Evolutionary conservation across 2,329 filamentous ascomycete genomes (phyloP).

Genomic region (Ceratocystis lukuohia): DNA sequence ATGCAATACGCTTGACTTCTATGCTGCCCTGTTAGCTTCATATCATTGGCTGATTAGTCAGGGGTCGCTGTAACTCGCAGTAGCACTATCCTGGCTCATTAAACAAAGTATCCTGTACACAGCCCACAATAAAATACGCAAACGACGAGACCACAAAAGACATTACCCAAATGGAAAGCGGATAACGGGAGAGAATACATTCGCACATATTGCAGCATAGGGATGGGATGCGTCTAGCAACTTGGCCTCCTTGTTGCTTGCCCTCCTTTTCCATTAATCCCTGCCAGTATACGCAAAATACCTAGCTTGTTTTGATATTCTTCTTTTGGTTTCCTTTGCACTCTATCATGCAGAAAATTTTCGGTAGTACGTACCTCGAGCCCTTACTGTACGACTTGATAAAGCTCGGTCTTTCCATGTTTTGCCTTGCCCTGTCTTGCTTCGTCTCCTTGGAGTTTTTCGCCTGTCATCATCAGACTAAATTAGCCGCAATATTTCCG

Average conservation of each 20-base stretch:
- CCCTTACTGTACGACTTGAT: neutral
- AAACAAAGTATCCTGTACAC: conserved; percentile 2
- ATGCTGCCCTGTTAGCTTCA: conserved; percentile 5
- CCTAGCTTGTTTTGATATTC: neutral
- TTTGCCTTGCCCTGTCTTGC: neutral
- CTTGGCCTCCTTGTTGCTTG: neutral
- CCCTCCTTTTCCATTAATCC: neutral
- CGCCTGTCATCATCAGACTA: no score
- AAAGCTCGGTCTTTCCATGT: neutral
- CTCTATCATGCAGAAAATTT: conserved; percentile 2
- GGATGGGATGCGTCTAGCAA: neutral
- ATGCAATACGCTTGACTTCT: conserved; percentile 17
- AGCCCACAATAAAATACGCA: neutral
- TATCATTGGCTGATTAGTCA: conserved; percentile 17
- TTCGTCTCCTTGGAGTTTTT: no score
- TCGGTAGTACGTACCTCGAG: neutral
- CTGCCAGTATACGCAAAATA: neutral
- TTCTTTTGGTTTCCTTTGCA: neutral
- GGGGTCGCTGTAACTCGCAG: conserved; percentile 10
- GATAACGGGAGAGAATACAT: neutral
- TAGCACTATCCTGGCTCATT: neutral
- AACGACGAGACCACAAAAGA: neutral
- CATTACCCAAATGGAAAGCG: neutral
- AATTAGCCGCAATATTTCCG: no score
- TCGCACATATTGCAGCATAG: neutral